These are phyloP conservation scores for Diutina neorugosa DNA, from an alignment of 1,139 yeast species.

Conservation along the genomic window DNA sequence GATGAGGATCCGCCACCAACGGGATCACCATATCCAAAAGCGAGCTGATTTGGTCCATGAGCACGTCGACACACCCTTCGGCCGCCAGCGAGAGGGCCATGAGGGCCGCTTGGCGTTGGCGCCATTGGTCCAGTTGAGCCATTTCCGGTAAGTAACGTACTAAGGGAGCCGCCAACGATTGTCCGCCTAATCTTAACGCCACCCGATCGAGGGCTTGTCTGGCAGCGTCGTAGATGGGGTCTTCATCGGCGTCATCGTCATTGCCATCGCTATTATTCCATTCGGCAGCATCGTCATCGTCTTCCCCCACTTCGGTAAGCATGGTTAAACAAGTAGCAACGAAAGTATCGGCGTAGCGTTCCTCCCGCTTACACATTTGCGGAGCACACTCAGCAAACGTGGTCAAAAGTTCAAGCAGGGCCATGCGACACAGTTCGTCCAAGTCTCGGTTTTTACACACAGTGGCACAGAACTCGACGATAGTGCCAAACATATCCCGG, in stretches of 20 bases:
- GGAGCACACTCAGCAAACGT: conserved; percentile 92
- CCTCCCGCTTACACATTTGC: conserved; percentile 80
- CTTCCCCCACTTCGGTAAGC: conserved; percentile 89
- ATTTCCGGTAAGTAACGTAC: conserved; percentile 80
- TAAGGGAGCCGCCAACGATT: conserved; percentile 69
- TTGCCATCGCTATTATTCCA: conserved; percentile 63
- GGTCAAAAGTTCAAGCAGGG: conserved; percentile 79
- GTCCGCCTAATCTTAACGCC: conserved; percentile 73
- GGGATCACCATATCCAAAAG: conserved; percentile 80
- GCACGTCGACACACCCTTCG: conserved; percentile 89
- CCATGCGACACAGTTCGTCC: conserved; percentile 69
- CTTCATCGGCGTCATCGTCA: conserved; percentile 73
- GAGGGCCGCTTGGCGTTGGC: conserved; percentile 91
- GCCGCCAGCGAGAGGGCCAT: conserved; percentile 97
- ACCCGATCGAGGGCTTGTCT: conserved; percentile 89
- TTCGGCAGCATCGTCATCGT: conserved; percentile 84
- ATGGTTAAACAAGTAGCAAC: conserved; percentile 60
- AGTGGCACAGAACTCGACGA: conserved; percentile 71
- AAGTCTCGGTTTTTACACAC: conserved; percentile 74
- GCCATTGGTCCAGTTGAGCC: conserved; percentile 71
- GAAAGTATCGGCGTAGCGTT: conserved; percentile 58
- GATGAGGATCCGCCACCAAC: conserved; percentile 66
- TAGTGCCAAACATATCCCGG: conserved; percentile 76
- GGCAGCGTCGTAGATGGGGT: conserved; percentile 81
- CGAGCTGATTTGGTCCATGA: conserved; percentile 70